Base-by-base conservation (phyloP, 768 basidiomycete species). In the Obba rivulosa region DNA sequence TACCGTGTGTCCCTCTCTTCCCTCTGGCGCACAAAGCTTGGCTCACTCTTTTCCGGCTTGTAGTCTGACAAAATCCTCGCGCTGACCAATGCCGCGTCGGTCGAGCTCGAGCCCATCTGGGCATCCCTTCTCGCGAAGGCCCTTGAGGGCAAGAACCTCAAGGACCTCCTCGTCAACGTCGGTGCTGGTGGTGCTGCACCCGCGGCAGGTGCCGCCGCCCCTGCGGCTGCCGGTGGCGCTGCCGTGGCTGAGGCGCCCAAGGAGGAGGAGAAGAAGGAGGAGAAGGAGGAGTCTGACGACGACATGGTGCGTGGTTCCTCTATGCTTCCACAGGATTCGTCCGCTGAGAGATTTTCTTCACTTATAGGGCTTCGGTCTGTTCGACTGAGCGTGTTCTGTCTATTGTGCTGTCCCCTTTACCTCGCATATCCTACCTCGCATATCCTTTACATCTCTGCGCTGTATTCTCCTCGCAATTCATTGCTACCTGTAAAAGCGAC, bases 51-150 rank as follows among this genome's bases (percentile, higher is more conserved):
- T 34, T 22, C 8, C 35, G 18, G 37, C 37, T 34, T 50, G 1
- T 61, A 97, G 94, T 67, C 92, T 51, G 96, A 98, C 68, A 97
- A 96, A 77, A 89, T 99, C 66, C 51, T 75, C 60, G 74, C 92
- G n/a, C 68, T 98, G 65, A 91, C 88, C 60, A 68, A 65, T 48
- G 94, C 91, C 46, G 96, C 95, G 46, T 72, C 73, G 49, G 75
- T 92, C 55, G 93, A 96, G 21, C 62, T 96, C 51, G 96, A 98
- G 72, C 80, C 94, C 49, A 98, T 99, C 76, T 98, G 96, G 96
- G 93, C 93, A 50, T 71, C 86, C 13, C 87, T 99, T 61, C 90
- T 99, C 64, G 89, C 95, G 54, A 98, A 96, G 71, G 95, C 96
- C 31, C 84, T 99, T 46, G 93, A 95, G 72, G 95, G 94, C 63